Base-by-base conservation (phyloP, 2,329 filamentous ascomycete genomes). In the Penicillium rolfsii region DNA sequence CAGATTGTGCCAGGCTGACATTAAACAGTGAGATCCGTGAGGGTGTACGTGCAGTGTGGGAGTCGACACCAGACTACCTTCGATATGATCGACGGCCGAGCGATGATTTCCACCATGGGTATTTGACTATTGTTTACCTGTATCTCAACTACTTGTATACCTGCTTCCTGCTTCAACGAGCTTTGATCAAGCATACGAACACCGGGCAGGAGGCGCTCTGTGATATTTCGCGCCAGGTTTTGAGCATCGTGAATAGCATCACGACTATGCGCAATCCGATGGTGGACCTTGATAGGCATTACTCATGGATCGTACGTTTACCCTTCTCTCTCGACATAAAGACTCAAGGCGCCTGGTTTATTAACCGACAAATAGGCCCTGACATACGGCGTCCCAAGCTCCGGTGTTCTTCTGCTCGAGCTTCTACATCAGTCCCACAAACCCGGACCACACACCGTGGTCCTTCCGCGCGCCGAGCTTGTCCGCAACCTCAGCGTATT, bases 71-170 rank as follows among this genome's bases (percentile, higher is more conserved):
- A 8, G 59, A 64, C 24, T 61, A 69, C 22, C 62, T 73, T 38
- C 68, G 73, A 38, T 72, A 73, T 50, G 71, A 74, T 30, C 61
- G 50, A 33, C 62, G 22, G 22, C 43, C 26, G 26, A 59, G 61
- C 12, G 53, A 60, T 14, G 61, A 67, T 48, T 55, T 56, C 4
- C 60, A 59, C 30, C 52, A 67, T 9, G 62, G 61, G 12, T 68
- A 60, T 24, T 64, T 74, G 30, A 63, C 61, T 1, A 57, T 66
- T 24, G 67, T 70, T 35, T 68, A 74, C 19, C 60, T 72, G 30
- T 76, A 76, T 61, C 64, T 76, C 16, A 73, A 76, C 38, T 76
- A 73, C 54, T 64, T 76, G 2, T 74, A 76, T 46, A 75, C 74
- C 4, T 68, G 70, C 28, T 77, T 77, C 57, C 57, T 77, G 6